These are phyloP conservation scores for Sporothrix brasiliensis DNA, from an alignment of 2,329 filamentous ascomycete species.

Conservation along the genomic window DNA sequence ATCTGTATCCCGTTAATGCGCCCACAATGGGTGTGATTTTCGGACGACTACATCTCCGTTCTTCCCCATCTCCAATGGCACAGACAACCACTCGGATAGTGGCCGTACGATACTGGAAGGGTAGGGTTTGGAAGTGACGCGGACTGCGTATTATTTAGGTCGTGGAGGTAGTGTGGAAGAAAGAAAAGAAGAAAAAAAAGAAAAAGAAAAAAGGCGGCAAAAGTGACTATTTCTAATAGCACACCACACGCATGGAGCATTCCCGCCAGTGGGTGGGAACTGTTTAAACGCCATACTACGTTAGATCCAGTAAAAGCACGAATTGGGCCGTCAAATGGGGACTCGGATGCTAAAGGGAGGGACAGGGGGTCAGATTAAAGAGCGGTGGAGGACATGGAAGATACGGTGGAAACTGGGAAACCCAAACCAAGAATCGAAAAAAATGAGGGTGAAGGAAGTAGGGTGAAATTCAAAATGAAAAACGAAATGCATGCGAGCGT, in stretches of 20 bases:
- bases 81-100: constrained; percentile 11
- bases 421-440: background rate
- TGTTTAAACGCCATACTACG: constrained; percentile 17
- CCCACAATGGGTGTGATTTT: background rate
- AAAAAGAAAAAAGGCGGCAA: background rate
- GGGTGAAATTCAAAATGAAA: background rate
- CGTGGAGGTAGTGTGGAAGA: background rate
- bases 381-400: background rate
- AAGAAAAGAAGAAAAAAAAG: background rate
- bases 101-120: background rate
- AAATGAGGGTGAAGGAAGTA: background rate
- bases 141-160: background rate
- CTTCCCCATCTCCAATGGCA: background rate
- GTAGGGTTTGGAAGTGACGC: background rate
- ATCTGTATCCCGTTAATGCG: background rate
- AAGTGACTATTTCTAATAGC: background rate
- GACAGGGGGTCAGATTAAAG: background rate
- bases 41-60: background rate
- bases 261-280: constrained; percentile 22
- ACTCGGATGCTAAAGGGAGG: background rate
- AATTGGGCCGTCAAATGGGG: constrained; percentile 19
- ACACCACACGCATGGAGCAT: background rate
- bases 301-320: constrained; percentile 18
- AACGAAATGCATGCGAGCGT: no score
- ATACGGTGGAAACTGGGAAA: background rate